Evolutionary conservation across 768 basidiomycete genomes (phyloP).

Genomic region (Tulasnella sp.): DNA sequence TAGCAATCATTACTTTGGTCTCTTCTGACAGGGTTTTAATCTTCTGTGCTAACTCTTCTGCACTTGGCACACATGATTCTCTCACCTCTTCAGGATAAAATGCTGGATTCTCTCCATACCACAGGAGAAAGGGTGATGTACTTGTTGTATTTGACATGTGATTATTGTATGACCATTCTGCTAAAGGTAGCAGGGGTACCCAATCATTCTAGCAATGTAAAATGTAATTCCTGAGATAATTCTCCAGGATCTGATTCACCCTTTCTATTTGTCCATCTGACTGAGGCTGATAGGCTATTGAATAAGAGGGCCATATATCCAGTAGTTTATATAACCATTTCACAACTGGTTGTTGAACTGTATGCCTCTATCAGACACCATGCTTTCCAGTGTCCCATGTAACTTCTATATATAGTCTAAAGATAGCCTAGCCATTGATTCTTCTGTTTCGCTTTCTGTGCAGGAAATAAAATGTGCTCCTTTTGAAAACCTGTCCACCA

Average conservation of each 20-base stretch:
- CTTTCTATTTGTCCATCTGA: conserved; percentile 32
- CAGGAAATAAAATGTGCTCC: conserved; percentile 34
- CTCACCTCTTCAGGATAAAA: neutral
- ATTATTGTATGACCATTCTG: conserved; percentile 34
- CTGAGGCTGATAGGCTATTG: conserved; percentile 37
- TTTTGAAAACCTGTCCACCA: conserved; percentile 35
- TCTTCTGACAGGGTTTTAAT: neutral
- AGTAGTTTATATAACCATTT: conserved; percentile 21
- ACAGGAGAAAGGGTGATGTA: conserved; percentile 32
- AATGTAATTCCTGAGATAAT: conserved; percentile 29
- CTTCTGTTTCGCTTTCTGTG: conserved; percentile 22
- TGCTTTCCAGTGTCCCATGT: neutral
- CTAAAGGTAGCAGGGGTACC: conserved; percentile 31
- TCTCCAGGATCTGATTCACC: conserved; percentile 28
- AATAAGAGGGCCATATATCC: conserved; percentile 21
- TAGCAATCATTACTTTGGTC: neutral
- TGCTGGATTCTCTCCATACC: conserved; percentile 24
- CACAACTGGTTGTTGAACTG: conserved; percentile 6
- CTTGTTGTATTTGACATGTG: conserved; percentile 29
- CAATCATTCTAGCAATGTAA: conserved; percentile 35
- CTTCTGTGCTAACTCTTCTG: conserved; percentile 1
- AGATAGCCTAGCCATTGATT: conserved; percentile 32
- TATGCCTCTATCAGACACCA: conserved; percentile 9
- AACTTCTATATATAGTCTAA: conserved; percentile 28
- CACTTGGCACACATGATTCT: neutral